Evolutionary conservation across 1,284 basidiomycete genomes (phyloP), one percentile per base, ranked within the genome.

Genomic region (Phaffia rhodozyma): DNA sequence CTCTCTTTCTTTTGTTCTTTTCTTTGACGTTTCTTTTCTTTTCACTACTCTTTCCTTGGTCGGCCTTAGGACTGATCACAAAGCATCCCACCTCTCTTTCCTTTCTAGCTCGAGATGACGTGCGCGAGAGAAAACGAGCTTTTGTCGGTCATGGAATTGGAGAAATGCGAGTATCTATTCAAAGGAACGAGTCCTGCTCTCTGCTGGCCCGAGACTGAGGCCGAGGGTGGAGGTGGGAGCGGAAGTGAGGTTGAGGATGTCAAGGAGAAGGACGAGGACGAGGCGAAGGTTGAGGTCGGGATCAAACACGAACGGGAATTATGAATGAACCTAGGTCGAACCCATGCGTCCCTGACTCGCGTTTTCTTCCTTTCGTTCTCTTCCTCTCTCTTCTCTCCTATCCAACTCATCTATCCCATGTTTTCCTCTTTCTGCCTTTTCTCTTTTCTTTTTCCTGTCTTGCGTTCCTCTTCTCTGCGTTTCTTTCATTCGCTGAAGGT

Each of bases 91-190:
- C 25, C 13, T 7, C 30, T 49, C 54, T 23, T 29, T 38, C 9
- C 27, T 62, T 56, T 60, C 27, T 68, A 91, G 86, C 81, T 98
- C 29, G 78, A 89, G 60, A 75, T 96, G 60, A 79, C 82, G 4
- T 99, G 94, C 71, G 94, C 91, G 1, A 85, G 82, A 4, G 86
- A 91, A 70, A 97, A 97, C 70, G 82, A 80, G 6, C 75, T 99
- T n/a, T 75, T 86, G 18, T 83, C 85, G 1, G 84, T 98, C 4
- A 81, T 83, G 57, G 94, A 99, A 78, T 81, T 90, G 7, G 93
- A 99, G 76, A 98, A 98, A 78, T 98, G 94, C 78, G 91, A 94
- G 76, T 98, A 98, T 73, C 83, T 86, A 71, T 84, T 96, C 73
- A 88, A 85, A 58, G 90, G 84, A 16, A 90, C 87, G 32, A 85